Evolutionary conservation across 2,329 filamentous ascomycete species (phyloP).

Genomic region (Paraconiothyrium sp.): DNA sequence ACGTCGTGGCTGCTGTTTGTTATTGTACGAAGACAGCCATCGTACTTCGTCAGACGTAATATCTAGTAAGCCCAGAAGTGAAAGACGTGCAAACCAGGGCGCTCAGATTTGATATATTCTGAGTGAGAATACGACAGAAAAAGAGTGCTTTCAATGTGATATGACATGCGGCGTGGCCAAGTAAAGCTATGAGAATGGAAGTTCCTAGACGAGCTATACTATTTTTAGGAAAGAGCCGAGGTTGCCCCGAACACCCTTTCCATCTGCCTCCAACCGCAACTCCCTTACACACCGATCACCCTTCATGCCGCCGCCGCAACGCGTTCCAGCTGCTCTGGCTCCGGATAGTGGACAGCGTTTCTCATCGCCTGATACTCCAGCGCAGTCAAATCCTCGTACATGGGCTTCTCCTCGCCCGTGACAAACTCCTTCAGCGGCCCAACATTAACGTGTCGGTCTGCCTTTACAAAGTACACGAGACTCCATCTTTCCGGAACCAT

Average conservation of each 20-base stretch:
- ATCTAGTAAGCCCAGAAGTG: too few relatives aligned
- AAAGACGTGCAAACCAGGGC: too few relatives aligned
- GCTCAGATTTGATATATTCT: too few relatives aligned
- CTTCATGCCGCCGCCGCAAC: neutral
- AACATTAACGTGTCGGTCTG: constrained; percentile 33
- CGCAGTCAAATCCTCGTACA: constrained; percentile 13
- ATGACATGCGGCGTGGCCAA: too few relatives aligned
- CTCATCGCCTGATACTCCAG: constrained; percentile 9
- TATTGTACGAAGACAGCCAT: too few relatives aligned
- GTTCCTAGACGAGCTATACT: neutral
- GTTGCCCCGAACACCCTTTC: neutral
- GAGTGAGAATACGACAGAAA: too few relatives aligned
- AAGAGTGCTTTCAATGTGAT: too few relatives aligned
- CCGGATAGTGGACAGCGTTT: constrained; percentile 4
- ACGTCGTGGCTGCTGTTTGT: too few relatives aligned
- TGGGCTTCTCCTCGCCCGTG: neutral
- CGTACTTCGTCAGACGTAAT: too few relatives aligned
- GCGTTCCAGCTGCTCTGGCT: neutral
- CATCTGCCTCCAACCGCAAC: neutral
- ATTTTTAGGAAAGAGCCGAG: constrained; percentile 1
- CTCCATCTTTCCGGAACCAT: constrained; percentile 39
- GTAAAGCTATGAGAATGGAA: too few relatives aligned
- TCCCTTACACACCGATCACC: neutral
- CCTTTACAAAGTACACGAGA: constrained; percentile 45
- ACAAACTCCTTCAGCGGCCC: constrained; percentile 8